phyloP scores from a whole-genome alignment of 2,329 filamentous ascomycete genomes.

The Penicillium hordei region DNA sequence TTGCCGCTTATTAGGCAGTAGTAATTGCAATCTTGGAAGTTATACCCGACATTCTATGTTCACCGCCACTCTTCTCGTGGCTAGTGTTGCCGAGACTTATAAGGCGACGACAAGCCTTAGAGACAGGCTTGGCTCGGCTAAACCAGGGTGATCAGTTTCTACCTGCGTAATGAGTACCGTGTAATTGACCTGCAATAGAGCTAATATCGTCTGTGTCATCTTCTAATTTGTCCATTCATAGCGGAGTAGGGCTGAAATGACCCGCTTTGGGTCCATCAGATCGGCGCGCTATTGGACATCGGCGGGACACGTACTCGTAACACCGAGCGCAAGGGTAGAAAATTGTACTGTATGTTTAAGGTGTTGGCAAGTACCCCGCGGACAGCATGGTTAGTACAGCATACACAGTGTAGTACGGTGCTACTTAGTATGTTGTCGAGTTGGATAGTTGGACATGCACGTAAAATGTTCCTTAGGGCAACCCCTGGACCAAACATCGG shows the following conservation, averaged over 20 bases:
- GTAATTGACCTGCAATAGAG: not conserved
- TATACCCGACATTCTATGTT: not conserved
- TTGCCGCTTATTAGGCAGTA: not conserved
- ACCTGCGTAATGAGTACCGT: slow-evolving; percentile 1
- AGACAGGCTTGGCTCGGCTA: slow-evolving; percentile 27
- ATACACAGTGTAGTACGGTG: not conserved
- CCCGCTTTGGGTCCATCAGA: slow-evolving; percentile 12
- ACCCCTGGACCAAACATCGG: not conserved
- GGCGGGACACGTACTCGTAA: slow-evolving; percentile 17
- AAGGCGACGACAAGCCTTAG: slow-evolving; percentile 29
- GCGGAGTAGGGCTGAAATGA: slow-evolving; percentile 24
- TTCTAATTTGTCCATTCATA: slow-evolving; percentile 13
- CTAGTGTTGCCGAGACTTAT: slow-evolving; percentile 16
- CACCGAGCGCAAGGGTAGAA: not conserved
- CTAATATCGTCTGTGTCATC: not conserved
- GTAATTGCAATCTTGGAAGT: not conserved
- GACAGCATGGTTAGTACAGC: not conserved
- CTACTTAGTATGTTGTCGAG: not conserved
- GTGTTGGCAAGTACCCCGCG: not conserved
- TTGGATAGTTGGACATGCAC: not conserved
- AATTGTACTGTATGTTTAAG: not conserved
- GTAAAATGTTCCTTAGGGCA: not conserved
- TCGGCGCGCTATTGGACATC: slow-evolving; percentile 16
- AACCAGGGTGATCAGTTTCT: not conserved
- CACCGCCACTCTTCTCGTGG: slow-evolving; percentile 18